Base-by-base conservation (phyloP, 148 eudicot genomes). In the Cornus controversa region DNA sequence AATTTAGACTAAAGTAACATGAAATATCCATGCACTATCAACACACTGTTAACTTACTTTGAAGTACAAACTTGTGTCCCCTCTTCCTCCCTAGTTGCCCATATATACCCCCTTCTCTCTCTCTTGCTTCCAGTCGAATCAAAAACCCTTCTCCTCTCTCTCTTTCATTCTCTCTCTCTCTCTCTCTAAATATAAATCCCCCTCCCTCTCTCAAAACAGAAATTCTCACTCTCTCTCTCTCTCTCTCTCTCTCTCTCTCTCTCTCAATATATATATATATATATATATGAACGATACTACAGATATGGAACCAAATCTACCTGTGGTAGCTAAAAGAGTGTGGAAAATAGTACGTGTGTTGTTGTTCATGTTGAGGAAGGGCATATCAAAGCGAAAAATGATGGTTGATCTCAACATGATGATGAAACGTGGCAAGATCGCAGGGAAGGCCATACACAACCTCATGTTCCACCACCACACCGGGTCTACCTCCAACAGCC, bases 371-470 rank as follows among this genome's bases (percentile, higher is more conserved):
- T 16, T 87, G 2, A 80, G 87, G 34, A 89, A 89, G 70, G 87
- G 85, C 74, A 78, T 89, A 24, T 72, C 80, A 75, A 89, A 82
- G 77, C 69, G 81, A 67, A 89, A 85, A 37, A 72, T 89, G 26
- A 74, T 85, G 27, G 66, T 84, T 20, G 89, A 88, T 70, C 90
- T 88, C 37, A 86, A 73, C 88, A 50, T 86, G 72, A 69, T 86
- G 84, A 77, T 79, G 58, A 86, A 86, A 60, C 87, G 85, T 11
- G 78, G 83, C 13, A 89, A 89, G 83, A 78, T 89, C 68, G 70
- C 84, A 26, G 83, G 88, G 13, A 87, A 87, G 75, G 81, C 86
- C 6, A 50, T 80, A 40, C 69, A 78, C 79, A 71, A 78, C 69
- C 84, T 83, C 73, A 78, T 87, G 78, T 70, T 80, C 86, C 83